Conservation (phyloP, 2,329 filamentous ascomycete species). For the Xylaria hypoxylon region DNA sequence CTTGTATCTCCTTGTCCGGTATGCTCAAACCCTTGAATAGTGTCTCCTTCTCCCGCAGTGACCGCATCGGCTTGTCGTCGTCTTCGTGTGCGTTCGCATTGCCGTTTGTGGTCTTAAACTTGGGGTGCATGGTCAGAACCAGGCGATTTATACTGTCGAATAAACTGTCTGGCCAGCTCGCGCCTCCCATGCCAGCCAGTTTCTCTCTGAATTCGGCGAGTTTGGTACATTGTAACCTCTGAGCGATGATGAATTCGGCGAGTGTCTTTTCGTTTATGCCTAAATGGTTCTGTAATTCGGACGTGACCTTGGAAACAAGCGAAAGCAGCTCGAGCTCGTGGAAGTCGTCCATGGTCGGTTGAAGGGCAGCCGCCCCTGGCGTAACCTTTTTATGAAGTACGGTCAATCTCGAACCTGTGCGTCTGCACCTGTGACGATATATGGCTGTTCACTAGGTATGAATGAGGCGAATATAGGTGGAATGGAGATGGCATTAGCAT, state of each 20-base stretch:
- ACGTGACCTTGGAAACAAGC: constrained; percentile 93
- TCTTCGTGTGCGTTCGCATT: constrained; percentile 57
- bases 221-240: constrained; percentile 80
- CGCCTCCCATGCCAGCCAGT: constrained; percentile 81
- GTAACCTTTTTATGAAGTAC: background rate
- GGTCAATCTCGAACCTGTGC: background rate
- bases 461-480: background rate
- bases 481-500: background rate
- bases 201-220: constrained; percentile 80
- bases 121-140: constrained; percentile 89
- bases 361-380: constrained; percentile 10
- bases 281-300: constrained; percentile 93
- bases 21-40: constrained; percentile 93
- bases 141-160: constrained; percentile 92
- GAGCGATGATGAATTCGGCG: constrained; percentile 94
- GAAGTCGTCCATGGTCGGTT: constrained; percentile 81
- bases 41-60: constrained; percentile 78
- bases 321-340: constrained; percentile 92
- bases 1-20: constrained; percentile 74
- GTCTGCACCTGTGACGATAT: background rate
- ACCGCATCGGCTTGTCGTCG: constrained; percentile 55
- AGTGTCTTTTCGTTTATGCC: constrained; percentile 94
- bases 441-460: background rate
- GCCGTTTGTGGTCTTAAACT: constrained; percentile 69
- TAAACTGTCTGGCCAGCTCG: constrained; percentile 84